phyloP scores from a whole-genome alignment of 1,284 basidiomycete species.

The Sanghuangporus sanghuang region DNA sequence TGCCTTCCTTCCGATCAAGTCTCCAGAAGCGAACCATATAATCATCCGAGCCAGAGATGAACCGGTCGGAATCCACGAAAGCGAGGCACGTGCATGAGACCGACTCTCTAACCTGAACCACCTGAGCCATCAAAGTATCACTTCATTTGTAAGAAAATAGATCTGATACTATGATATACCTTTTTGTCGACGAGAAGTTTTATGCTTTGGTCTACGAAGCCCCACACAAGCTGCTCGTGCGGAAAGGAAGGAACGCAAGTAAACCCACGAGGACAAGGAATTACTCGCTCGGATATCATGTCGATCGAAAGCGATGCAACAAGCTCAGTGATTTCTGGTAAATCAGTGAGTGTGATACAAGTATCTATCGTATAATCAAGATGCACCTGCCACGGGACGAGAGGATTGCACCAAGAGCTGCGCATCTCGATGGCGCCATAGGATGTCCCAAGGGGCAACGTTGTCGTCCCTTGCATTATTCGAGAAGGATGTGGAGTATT shows the following conservation, averaged over 20 bases:
- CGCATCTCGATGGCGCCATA: constrained; percentile 81
- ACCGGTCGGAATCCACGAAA: constrained; percentile 66
- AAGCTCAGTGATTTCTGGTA: constrained; percentile 45
- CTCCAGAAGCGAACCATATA: constrained; percentile 80
- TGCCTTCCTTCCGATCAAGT: constrained; percentile 34
- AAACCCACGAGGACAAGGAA: constrained; percentile 56
- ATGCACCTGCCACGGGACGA: constrained; percentile 54
- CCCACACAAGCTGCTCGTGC: constrained; percentile 71
- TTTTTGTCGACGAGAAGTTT: constrained; percentile 58
- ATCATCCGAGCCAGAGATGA: constrained; percentile 75
- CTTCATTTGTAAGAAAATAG: constrained; percentile 14
- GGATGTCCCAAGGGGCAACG: constrained; percentile 62
- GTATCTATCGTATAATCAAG: background rate
- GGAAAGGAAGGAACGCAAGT: constrained; percentile 56
- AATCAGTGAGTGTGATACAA: background rate
- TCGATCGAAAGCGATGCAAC: constrained; percentile 55
- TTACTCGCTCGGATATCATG: constrained; percentile 52
- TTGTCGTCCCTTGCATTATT: constrained; percentile 62
- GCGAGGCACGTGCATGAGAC: constrained; percentile 68
- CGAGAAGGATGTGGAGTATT: constrained; percentile 74
- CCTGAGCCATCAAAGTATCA: constrained; percentile 30
- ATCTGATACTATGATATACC: constrained; percentile 34
- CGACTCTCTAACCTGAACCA: constrained; percentile 72
- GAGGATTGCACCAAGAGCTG: constrained; percentile 55
- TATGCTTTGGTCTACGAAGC: constrained; percentile 42